phyloP scores from a whole-genome alignment of 2,329 filamentous ascomycete genomes.

The Xylariaceae sp. region DNA sequence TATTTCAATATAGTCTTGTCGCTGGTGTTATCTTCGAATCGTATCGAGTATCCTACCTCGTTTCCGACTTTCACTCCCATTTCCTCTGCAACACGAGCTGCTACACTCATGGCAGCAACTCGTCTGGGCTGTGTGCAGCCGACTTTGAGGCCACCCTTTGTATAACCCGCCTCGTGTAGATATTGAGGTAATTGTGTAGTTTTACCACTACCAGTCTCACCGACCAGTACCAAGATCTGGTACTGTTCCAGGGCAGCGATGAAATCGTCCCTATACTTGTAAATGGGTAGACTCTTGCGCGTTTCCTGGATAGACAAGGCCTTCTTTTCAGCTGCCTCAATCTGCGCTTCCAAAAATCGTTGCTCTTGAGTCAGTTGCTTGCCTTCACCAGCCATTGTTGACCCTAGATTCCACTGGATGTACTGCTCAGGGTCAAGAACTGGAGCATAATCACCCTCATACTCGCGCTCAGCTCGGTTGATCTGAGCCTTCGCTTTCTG shows the following conservation, averaged over 20 bases:
- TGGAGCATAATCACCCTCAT: conserved; percentile 83
- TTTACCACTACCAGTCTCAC: conserved; percentile 92
- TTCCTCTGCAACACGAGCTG: conserved; percentile 92
- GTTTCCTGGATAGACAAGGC: conserved; percentile 87
- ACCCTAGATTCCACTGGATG: conserved; percentile 77
- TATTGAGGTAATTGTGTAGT: conserved; percentile 95
- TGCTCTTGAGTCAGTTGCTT: conserved; percentile 73
- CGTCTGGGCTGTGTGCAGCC: conserved; percentile 91
- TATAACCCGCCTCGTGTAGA: conserved; percentile 84
- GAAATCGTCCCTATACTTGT: conserved; percentile 78
- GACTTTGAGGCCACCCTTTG: conserved; percentile 75
- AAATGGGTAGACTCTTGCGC: conserved; percentile 84
- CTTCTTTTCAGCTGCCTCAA: conserved; percentile 84
- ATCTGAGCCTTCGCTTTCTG: conserved; percentile 86
- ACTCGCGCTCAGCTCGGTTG: conserved; percentile 64
- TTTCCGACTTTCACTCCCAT: conserved; percentile 84
- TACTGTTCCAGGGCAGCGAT: conserved; percentile 79
- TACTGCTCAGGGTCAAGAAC: conserved; percentile 87
- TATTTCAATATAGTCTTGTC: conserved; percentile 92
- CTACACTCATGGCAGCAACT: conserved; percentile 96
- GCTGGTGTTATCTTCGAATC: conserved; percentile 87
- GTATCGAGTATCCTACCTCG: conserved; percentile 90
- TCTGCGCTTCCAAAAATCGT: conserved; percentile 68
- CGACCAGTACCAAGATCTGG: conserved; percentile 86
- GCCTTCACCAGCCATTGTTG: conserved; percentile 64